phyloP scores from a whole-genome alignment of 192 early-diverging fungal species.

The Entophlyctis luteolus region DNA sequence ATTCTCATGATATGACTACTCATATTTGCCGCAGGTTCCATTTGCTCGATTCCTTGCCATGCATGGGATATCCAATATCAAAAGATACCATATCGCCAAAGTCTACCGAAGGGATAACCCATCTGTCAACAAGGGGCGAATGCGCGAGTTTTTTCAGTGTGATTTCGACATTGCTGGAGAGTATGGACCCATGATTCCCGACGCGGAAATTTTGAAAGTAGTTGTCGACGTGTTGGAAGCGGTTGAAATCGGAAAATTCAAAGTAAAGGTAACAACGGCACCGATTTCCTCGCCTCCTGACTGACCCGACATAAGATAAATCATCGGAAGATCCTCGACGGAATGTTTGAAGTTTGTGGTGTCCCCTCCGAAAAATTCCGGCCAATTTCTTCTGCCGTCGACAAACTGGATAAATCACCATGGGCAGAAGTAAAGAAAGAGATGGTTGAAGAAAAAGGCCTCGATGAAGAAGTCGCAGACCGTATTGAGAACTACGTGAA shows the following conservation, averaged over 20 bases:
- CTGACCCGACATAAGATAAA: constrained; percentile 61
- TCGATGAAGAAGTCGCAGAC: constrained; percentile 75
- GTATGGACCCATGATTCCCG: constrained; percentile 96
- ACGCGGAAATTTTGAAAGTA: constrained; percentile 82
- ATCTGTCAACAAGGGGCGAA: constrained; percentile 95
- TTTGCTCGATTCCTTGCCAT: constrained; percentile 95
- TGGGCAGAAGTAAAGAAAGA: constrained; percentile 93
- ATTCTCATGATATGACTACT: background rate
- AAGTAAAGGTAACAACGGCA: constrained; percentile 64
- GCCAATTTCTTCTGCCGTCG: constrained; percentile 92
- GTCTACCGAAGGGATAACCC: constrained; percentile 98
- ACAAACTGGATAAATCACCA: constrained; percentile 95
- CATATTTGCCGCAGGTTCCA: constrained; percentile 56
- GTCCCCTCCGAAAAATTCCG: constrained; percentile 85
- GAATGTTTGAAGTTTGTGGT: constrained; percentile 94
- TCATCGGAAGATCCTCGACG: constrained; percentile 95
- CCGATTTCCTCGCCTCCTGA: background rate
- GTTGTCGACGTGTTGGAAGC: constrained; percentile 74
- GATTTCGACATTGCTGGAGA: constrained; percentile 96
- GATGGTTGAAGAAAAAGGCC: constrained; percentile 90
- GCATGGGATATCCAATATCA: constrained; percentile 83
- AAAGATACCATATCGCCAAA: constrained; percentile 97
- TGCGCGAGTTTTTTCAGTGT: constrained; percentile 98
- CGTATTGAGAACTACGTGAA: constrained; percentile 89
- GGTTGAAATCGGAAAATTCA: constrained; percentile 84